Conservation (phyloP, 306 rosid genomes). For the Abrus precatorius region DNA sequence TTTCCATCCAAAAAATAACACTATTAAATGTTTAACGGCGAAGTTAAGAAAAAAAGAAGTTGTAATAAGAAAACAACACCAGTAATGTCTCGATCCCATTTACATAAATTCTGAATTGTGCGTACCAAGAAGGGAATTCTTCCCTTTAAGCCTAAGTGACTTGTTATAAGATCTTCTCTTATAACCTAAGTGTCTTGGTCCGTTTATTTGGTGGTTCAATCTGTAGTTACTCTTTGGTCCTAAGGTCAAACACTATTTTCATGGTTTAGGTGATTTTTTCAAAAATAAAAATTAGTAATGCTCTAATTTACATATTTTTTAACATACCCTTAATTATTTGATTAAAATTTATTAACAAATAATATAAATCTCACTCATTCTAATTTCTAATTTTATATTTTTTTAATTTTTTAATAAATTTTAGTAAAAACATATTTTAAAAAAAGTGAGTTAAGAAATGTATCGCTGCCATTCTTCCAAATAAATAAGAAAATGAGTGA, state of each 20-base stretch:
- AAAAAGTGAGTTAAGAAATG: too few relatives aligned
- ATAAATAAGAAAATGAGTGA: too few relatives aligned
- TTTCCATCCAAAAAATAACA: constrained; percentile 8
- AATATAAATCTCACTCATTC: too few relatives aligned
- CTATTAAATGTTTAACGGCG: constrained; percentile 20
- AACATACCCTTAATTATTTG: too few relatives aligned
- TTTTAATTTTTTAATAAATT: too few relatives aligned
- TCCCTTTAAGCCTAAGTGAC: constrained; percentile 54
- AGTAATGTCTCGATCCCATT: background rate
- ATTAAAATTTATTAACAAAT: too few relatives aligned
- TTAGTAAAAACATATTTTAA: too few relatives aligned
- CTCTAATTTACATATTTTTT: too few relatives aligned
- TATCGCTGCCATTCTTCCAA: too few relatives aligned
- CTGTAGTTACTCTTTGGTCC: background rate
- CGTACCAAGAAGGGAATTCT: constrained; percentile 31
- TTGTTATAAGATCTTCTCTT: constrained; percentile 19
- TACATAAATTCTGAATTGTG: background rate
- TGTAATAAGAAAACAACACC: constrained; percentile 12
- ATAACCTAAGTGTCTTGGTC: background rate
- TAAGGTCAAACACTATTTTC: background rate
- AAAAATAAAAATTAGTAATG: too few relatives aligned
- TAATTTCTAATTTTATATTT: too few relatives aligned
- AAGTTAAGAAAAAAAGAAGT: constrained; percentile 43
- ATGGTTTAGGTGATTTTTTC: background rate
- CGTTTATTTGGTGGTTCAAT: constrained; percentile 31